Evolutionary conservation across 2,329 filamentous ascomycete genomes (phyloP), one percentile per base, ranked within the genome.

Genomic region (Exserohilum turcica): DNA sequence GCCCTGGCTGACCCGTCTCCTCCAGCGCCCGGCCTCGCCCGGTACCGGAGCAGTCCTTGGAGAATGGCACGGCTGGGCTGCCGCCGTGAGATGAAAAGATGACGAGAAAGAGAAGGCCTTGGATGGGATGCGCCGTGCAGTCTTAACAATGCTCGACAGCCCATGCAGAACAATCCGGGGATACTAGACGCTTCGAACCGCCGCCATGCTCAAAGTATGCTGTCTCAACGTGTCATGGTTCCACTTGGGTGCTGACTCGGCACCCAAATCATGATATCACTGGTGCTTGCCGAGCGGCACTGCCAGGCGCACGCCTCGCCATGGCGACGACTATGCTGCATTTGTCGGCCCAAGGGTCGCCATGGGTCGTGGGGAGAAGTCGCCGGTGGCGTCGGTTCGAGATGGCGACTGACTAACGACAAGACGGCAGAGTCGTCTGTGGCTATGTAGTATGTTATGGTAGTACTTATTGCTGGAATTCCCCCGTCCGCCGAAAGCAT

Each of bases 381-480:
- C 42, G 51, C 52, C 47, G 43, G 47, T 57, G 43, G 43, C 46
- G 52, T 48, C 21, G 27, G 46, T 29, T 47, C 46, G 35, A 24
- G 18, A 37, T 47, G 50, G 48, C 59, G 57, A 50, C 43, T 43
- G 24, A 45, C 35, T n/a, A 47, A 42, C 40, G 37, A 18, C 36
- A 9, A 43, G 16, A 28, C 33, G 39, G 36, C 16, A 38, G 24
- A 18, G 18, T 28, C 52, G 43, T 48, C 43, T 49, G 49, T 52
- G 53, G 44, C 45, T 46, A 44, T 55, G 40, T 31, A 32, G 28
- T 19, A 37, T 28, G 47, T 35, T 13, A 13, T 38, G 40, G 24
- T 31, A 33, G 59, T 65, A 65, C 58, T 60, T 67, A 66, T 61
- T 52, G 50, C 13, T 10, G 12, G n/a, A 28, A 65, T 56, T 59